phyloP scores from a whole-genome alignment of 2,329 filamentous ascomycete species.

The Hymenoscyphus infarciens region DNA sequence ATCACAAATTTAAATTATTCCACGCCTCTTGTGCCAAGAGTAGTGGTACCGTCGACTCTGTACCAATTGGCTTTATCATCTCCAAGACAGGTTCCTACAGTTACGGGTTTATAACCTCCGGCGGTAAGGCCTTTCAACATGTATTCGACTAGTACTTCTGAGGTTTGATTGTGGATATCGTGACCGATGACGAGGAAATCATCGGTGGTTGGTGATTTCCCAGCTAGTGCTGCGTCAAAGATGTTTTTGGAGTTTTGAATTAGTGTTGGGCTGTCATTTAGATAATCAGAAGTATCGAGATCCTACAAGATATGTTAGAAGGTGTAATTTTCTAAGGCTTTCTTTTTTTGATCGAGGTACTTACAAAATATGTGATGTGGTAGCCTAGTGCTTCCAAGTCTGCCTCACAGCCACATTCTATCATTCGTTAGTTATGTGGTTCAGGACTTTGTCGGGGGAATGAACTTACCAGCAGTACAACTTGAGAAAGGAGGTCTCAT shows the following conservation, averaged over 20 bases:
- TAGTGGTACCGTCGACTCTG: conserved; percentile 17
- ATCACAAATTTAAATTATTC: background rate
- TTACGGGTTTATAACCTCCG: conserved; percentile 39
- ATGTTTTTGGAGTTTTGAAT: conserved; percentile 45
- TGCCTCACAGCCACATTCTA: conserved; percentile 34
- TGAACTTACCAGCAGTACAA: conserved; percentile 35
- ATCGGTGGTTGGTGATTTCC: conserved; percentile 16
- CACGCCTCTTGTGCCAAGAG: background rate
- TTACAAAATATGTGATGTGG: conserved; percentile 47
- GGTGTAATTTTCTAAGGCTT: background rate
- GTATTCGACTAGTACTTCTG: conserved; percentile 33
- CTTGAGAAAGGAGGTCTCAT: conserved; percentile 46
- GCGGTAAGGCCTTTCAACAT: conserved; percentile 33
- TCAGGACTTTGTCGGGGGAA: background rate
- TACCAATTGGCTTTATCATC: conserved; percentile 44
- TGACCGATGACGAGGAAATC: conserved; percentile 48
- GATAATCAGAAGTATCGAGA: conserved; percentile 49
- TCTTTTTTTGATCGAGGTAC: background rate
- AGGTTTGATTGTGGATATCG: conserved; percentile 37
- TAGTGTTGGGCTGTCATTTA: conserved; percentile 41
- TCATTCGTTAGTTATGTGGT: background rate
- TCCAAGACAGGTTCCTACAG: conserved; percentile 44
- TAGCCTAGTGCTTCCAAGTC: conserved; percentile 42
- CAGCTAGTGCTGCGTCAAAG: conserved; percentile 22
- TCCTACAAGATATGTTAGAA: conserved; percentile 10